Base-by-base conservation (phyloP, 2,329 filamentous ascomycete species). In the Venturia aucupariae region DNA sequence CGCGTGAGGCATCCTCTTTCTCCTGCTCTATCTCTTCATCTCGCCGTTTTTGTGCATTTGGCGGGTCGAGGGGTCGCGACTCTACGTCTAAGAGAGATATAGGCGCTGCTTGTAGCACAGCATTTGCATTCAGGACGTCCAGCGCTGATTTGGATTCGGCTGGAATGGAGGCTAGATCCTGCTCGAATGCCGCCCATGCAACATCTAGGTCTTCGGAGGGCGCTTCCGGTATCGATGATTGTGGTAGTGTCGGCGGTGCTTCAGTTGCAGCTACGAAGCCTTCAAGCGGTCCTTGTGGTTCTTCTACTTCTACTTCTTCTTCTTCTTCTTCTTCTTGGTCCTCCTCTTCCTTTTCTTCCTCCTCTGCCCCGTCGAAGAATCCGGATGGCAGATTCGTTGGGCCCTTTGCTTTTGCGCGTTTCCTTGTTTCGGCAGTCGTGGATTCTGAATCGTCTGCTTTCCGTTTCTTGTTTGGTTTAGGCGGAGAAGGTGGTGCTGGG, bases 151-250 rank as follows among this genome's bases (percentile, higher is more conserved):
- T 73, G 22, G 35, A 27, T 4, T 15, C 5, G 2, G 69, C 62
- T 15, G 68, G 65, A 6, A 69, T 62, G 24, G 71, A 71, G 8
- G 86, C 88, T 64, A 96, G 86, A 63, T 96, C 90, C 2, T 89
- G 89, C 73, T 96, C 88, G 72, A 96, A 95, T 10, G 90, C 90
- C 1, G 90, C 88, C 89, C 90, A 94, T 75, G 94, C 90, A 63
- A 87, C 85, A 71, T 96, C 90, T 72, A 92, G 86, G 10, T 90
- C 22, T 51, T 69, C 19, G 17, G 62, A 4, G 8, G 39, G 22
- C 3, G 60, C 42, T 3, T 6, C 24, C 17, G 62, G 30, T 35
- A n/a, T 57, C 24, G 51, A 35, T 15, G 51, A 57, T 65, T 54
- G 32, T 11, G 60, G 63, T 42, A 55, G 62, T 61, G 44, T 55